These are phyloP conservation scores for Isatis tinctoria DNA, from an alignment of 345 rosid species.

Conservation along the genomic window DNA sequence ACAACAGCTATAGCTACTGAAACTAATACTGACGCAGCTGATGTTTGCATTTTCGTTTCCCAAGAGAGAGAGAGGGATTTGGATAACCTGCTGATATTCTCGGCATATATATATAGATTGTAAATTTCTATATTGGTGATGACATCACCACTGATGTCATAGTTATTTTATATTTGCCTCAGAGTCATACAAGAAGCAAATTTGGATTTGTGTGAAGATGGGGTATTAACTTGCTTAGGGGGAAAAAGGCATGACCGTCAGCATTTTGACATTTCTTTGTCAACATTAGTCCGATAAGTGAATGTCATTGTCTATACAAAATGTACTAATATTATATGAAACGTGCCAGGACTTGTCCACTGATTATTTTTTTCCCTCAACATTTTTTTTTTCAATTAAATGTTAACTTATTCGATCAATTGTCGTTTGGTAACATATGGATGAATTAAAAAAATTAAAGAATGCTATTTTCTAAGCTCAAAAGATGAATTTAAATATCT, in stretches of 20 bases:
- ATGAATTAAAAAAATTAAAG: no score
- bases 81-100: neutral
- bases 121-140: neutral
- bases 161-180: neutral
- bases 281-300: neutral
- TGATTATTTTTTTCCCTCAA: no score
- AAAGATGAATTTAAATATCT: no score
- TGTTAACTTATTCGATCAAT: no score
- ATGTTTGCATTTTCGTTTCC: neutral
- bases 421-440: no score
- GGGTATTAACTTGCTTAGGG: neutral
- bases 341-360: no score
- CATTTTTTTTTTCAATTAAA: no score
- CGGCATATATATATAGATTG: neutral
- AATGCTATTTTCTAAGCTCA: no score
- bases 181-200: neutral
- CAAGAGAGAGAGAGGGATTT: neutral
- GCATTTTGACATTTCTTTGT: neutral
- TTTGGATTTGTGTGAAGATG: neutral
- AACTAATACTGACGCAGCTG: neutral
- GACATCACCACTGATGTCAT: neutral
- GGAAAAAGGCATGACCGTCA: neutral
- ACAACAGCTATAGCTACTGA: neutral
- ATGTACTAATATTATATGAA: no score
- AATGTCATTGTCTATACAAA: neutral